Evolutionary conservation across 106 monocot genomes (phyloP).

Genomic region (Dendrobium nobile): DNA sequence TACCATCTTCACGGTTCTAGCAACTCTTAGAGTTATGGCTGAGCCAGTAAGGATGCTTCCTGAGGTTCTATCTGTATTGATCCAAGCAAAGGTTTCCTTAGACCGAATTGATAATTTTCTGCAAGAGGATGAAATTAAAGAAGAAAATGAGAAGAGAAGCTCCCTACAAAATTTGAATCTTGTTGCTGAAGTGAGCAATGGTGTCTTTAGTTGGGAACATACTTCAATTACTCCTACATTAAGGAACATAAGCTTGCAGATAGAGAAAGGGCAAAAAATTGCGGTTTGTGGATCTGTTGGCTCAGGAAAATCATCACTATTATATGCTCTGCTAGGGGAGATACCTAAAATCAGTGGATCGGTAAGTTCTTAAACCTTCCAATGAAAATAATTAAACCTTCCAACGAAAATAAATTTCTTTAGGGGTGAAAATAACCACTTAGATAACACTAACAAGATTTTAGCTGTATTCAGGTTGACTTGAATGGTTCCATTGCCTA

Average conservation of each 20-base stretch:
- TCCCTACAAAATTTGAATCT: slow-evolving; percentile 2
- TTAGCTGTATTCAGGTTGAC: slow-evolving; percentile 28
- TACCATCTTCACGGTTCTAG: slow-evolving; percentile 61
- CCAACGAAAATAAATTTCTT: background rate
- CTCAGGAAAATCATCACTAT: slow-evolving; percentile 57
- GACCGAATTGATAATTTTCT: slow-evolving; percentile 55
- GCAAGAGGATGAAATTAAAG: slow-evolving; percentile 52
- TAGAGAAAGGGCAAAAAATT: slow-evolving; percentile 41
- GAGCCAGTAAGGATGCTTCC: slow-evolving; percentile 63
- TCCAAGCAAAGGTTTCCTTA: slow-evolving; percentile 62
- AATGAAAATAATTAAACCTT: too few species aligned
- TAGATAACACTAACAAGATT: background rate
- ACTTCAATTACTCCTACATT: slow-evolving; percentile 20
- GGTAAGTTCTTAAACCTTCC: slow-evolving; percentile 25
- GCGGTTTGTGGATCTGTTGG: slow-evolving; percentile 71
- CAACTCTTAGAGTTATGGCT: slow-evolving; percentile 49
- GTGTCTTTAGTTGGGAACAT: slow-evolving; percentile 42
- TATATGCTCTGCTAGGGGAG: slow-evolving; percentile 62
- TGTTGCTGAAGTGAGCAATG: slow-evolving; percentile 18
- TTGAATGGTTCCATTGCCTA: slow-evolving; percentile 54
- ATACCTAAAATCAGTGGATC: slow-evolving; percentile 47
- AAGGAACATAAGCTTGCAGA: slow-evolving; percentile 21
- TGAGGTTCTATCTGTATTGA: slow-evolving; percentile 48
- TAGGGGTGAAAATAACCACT: too few species aligned
- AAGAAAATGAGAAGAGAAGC: slow-evolving; percentile 21